Base-by-base conservation (phyloP, 2,329 filamentous ascomycete species). In the Talaromyces verruculosus region DNA sequence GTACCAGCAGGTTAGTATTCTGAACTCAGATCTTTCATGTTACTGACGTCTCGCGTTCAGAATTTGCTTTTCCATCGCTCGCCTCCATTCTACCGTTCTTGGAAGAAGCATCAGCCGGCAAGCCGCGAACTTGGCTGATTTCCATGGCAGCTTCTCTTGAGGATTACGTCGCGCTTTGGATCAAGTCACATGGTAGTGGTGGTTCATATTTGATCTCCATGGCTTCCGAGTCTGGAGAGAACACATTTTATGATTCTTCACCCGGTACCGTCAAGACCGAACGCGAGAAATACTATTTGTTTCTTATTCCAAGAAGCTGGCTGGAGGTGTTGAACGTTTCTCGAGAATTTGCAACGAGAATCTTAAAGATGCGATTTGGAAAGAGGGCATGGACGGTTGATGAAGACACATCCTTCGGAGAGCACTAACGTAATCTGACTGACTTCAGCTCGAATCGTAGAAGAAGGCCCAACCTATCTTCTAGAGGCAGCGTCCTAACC, bases 71-170 rank as follows among this genome's bases (percentile, higher is more conserved):
- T 19, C 65, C 67, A 8, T 67, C 62, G 8, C 43, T 65, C 15
- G 65, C 65, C 15, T 66, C 66, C 0, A 57, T 68, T 30, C 64
- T 68, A n/a, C 65, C 67, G 19, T 66, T 68, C 57, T 30, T 68
- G 22, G 65, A 67, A 60, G 25, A 15, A 35, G 41, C 65, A 28
- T 62, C 53, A 51, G 49, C 63, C 2, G 33, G 55, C 30, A 53
- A 62, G 43, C 30, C 41, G 10, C 25, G 15, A 37, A 45, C 37
- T 19, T 68, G 67, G 67, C 63, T 64, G 57, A 68, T 67, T 55
- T 39, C 19, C 2, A 61, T 41, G 30, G 65, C 63, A 64, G 55
- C 28, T 28, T 43, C 49, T 45, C 57, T 68, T 13, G 43, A 66
- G 33, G 35, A 67, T 19, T 68, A 68, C 35, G 60, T 33, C 11